A percentile compares a stretch with the other conserved stretches of the same genome.
These are phyloP conservation scores for Nicotiana undulata DNA, from an alignment of 257 asterid species.

Conservation along the genomic window DNA sequence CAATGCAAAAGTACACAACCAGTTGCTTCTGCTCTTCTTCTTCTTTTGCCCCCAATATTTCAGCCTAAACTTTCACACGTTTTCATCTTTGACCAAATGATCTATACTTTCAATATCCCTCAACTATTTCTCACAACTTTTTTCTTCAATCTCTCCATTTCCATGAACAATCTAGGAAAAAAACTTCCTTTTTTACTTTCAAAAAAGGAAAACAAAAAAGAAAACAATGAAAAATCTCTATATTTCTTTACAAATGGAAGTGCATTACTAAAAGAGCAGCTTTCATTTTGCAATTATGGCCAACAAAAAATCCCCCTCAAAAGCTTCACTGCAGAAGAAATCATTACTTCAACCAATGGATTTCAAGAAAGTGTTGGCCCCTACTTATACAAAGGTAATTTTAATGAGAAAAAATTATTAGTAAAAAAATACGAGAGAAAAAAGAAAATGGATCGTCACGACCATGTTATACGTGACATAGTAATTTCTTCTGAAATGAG, in stretches of 20 bases:
- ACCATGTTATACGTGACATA: slow-evolving; percentile 1
- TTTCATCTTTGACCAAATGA: neutral
- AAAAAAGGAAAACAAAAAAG: neutral
- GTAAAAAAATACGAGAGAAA: neutral
- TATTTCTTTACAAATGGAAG: slow-evolving; percentile 10
- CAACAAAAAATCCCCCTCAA: slow-evolving; percentile 3
- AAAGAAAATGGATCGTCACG: neutral
- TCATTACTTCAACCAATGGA: slow-evolving; percentile 3
- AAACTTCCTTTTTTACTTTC: neutral
- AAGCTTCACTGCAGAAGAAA: slow-evolving; percentile 8
- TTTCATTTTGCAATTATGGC: slow-evolving; percentile 4
- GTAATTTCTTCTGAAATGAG: slow-evolving; percentile 2
- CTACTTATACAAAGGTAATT: neutral
- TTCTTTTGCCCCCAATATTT: neutral
- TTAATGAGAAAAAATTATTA: neutral
- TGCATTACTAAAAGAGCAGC: slow-evolving; percentile 6
- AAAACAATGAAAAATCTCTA: neutral
- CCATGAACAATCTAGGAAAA: neutral
- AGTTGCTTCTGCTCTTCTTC: neutral
- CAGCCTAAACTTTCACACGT: neutral
- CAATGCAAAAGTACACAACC: neutral
- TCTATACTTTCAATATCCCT: neutral
- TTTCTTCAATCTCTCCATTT: neutral
- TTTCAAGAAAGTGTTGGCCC: neutral
- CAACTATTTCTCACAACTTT: neutral